Base-by-base conservation (phyloP, 2,329 filamentous ascomycete genomes). In the Tetracladium maxilliforme region DNA sequence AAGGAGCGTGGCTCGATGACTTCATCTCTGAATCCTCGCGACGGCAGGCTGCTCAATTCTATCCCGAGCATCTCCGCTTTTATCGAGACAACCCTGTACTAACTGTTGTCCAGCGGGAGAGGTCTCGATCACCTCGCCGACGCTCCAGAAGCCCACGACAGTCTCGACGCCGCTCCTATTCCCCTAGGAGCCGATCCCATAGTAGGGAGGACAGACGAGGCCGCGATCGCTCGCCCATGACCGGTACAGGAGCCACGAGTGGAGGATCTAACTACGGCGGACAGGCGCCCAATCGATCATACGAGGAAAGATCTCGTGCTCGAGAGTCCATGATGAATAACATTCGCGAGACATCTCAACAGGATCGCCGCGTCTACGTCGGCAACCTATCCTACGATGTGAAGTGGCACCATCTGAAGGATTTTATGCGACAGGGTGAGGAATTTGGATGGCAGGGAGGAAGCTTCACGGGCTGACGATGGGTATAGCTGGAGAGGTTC, bases 391-490 rank as follows among this genome's bases (percentile, higher is more conserved):
- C 86, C 24, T 98, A 98, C 64, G 90, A 98, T 65, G 90, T 98
- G 53, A 98, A 98, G 65, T 98, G 90, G 90, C 87, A 95, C 64
- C 90, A 95, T 48, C 72, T 98, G 35, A 98, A 98, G 65, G 90
- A 98, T 63, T 95, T 95, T 52, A 98, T 98, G 90, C 80, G 90
- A 70, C 83, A 93, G 73, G 87, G 90, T 95, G 65, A 64, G 78
- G 34, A 19, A 15, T 14, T 20, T 22, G 17, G 29, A 28, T 33
- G 34, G 30, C 31, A 35, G 31, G 33, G 38, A 42, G 33, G 35
- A 44, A 56, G 61, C 47, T 61, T 53, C 40, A 42, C 36, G 22
- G 23, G 28, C 27, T 29, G 27, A 32, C 31, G 34, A 25, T 36
- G 38, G 29, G 27, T 42, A 48, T 58, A 95, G 90, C 90, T 64